Evolutionary conservation across 1,284 basidiomycete genomes (phyloP).

Genomic region (Marasmius fiardii): DNA sequence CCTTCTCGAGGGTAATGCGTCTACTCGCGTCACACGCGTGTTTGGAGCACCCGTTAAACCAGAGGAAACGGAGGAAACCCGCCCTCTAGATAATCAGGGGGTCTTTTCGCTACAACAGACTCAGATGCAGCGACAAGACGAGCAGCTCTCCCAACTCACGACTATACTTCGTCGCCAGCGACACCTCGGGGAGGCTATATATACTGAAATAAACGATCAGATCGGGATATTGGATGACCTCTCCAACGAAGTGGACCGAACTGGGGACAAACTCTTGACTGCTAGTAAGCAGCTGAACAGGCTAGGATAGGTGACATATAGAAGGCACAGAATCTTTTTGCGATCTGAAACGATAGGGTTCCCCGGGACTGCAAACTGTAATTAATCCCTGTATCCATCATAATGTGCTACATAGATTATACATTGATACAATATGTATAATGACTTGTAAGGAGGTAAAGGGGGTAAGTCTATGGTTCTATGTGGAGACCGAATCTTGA

Average conservation of each 20-base stretch:
- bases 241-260: slow-evolving; percentile 68
- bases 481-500: neutral
- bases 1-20: slow-evolving; percentile 45
- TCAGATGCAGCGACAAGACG: slow-evolving; percentile 84
- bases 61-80: slow-evolving; percentile 82
- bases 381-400: slow-evolving; percentile 11
- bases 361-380: neutral
- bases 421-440: neutral
- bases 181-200: slow-evolving; percentile 86
- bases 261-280: slow-evolving; percentile 72
- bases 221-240: slow-evolving; percentile 86
- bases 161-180: slow-evolving; percentile 84
- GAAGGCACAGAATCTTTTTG: neutral
- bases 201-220: slow-evolving; percentile 80
- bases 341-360: slow-evolving; percentile 3
- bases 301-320: slow-evolving; percentile 40
- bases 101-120: slow-evolving; percentile 77
- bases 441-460: neutral
- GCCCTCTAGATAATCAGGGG: slow-evolving; percentile 83
- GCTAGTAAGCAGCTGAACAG: slow-evolving; percentile 82
- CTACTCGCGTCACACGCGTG: slow-evolving; percentile 65
- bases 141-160: slow-evolving; percentile 75
- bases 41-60: slow-evolving; percentile 67
- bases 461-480: neutral
- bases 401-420: slow-evolving; percentile 5